Evolutionary conservation across 2,329 filamentous ascomycete species (phyloP).

Genomic region (Diaporthe amygdali): DNA sequence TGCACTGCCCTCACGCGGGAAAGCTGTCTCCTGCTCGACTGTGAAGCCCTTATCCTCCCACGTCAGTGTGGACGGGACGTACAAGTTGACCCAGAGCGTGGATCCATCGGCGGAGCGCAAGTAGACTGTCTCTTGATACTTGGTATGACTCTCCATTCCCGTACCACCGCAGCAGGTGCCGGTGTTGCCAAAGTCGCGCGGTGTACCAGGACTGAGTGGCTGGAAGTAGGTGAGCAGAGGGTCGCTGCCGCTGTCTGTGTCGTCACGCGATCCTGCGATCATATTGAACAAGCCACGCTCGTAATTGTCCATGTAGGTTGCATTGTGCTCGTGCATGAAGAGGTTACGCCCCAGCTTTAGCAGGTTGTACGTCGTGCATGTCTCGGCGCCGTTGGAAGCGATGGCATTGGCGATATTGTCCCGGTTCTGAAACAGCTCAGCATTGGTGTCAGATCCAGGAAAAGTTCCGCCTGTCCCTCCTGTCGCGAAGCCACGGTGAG

Average conservation of each 20-base stretch:
- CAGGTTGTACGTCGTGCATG: conserved; percentile 39
- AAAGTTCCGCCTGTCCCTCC: conserved; percentile 38
- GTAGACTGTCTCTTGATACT: conserved; percentile 41
- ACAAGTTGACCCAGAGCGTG: conserved; percentile 39
- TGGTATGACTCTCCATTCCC: conserved; percentile 40
- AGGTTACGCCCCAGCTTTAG: conserved; percentile 39
- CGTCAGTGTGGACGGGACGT: conserved; percentile 35
- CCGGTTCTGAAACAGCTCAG: conserved; percentile 39
- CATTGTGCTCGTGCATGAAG: conserved; percentile 38
- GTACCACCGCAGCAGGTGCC: conserved; percentile 40
- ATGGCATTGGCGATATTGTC: conserved; percentile 39
- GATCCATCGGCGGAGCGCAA: conserved; percentile 37
- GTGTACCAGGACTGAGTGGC: conserved; percentile 33
- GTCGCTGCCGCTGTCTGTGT: conserved; percentile 29
- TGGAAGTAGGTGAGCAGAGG: conserved; percentile 40
- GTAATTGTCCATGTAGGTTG: conserved; percentile 40
- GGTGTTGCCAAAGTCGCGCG: conserved; percentile 37
- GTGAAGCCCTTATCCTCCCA: conserved; percentile 36
- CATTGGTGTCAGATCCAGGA: conserved; percentile 36
- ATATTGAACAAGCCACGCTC: conserved; percentile 40
- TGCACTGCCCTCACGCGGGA: conserved; percentile 33
- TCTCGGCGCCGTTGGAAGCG: conserved; percentile 34
- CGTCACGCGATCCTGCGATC: conserved; percentile 37
- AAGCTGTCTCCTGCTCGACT: conserved; percentile 36
- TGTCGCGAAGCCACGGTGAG: conserved; percentile 36